A percentile compares a stretch with the other conserved stretches of the same genome.
Evolutionary conservation across 106 monocot species (phyloP).

Genomic region (Dendrobium chrysotoxum): DNA sequence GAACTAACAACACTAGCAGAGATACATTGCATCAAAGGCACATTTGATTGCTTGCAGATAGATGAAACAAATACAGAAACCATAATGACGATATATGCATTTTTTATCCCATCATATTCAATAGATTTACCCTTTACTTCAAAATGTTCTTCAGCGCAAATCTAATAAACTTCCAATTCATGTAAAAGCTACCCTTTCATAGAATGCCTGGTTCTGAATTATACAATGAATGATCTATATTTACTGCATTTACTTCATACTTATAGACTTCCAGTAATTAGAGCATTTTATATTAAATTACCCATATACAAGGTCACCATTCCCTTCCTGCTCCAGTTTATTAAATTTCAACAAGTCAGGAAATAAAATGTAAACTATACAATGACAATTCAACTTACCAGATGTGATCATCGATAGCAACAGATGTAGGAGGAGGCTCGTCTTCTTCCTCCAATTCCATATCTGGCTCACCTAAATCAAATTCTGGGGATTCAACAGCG

Average conservation of each 20-base stretch:
- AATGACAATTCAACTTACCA: conserved; percentile 24
- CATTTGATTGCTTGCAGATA: no score
- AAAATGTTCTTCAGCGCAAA: neutral
- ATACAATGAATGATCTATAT: neutral
- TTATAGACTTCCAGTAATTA: conserved; percentile 1
- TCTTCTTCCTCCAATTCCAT: conserved; percentile 55
- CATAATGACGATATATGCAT: no score
- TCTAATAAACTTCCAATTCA: neutral
- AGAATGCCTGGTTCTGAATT: neutral
- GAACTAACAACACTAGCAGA: no score
- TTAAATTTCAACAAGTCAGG: neutral
- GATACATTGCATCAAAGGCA: no score
- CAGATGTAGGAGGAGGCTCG: conserved; percentile 23
- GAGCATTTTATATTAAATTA: neutral
- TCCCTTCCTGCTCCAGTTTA: neutral
- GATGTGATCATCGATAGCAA: conserved; percentile 59
- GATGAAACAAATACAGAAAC: no score
- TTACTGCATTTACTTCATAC: neutral
- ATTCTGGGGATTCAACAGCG: conserved; percentile 64
- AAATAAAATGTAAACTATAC: conserved; percentile 12
- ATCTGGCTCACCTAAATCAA: conserved; percentile 42
- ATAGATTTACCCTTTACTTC: neutral
- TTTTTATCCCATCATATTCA: no score
- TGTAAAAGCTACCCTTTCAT: neutral
- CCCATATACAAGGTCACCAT: neutral